Base-by-base conservation (phyloP, 1,284 basidiomycete genomes). In the Cystobasidium sp. region DNA sequence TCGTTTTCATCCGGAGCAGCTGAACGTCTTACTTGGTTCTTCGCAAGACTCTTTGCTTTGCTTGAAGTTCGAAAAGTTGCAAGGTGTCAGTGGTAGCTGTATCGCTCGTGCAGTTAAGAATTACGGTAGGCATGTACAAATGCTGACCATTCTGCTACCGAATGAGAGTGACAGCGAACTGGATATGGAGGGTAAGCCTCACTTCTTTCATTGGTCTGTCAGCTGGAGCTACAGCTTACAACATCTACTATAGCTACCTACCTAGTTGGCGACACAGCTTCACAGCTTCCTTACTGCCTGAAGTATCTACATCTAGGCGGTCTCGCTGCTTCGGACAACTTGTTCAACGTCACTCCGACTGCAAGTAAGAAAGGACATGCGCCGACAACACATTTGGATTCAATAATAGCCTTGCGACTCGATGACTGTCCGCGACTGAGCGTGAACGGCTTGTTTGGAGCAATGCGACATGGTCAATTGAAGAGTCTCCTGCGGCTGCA, bases 151-250 rank as follows among this genome's bases (percentile, higher is more conserved):
- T 8, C 49, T 71, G 37, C 49, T 71, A 20, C 69, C 69, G 31
- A 59, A 44, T 8, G 69, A 71, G 51, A 71, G 69, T 39, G 69
- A 71, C 10, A 71, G 69, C 49, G 69, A 71, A 22, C 39, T 71
- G 47, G 69, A 71, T 20, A n/a, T 58, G 69, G 62, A 47, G 24
- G 69, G 69, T 71, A 24, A 22, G 69, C 6, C 16, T 18, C 39
- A 63, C 37, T 14, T 10, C 8, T 5, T 14, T 51, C 1, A 1
- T 12, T 37, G 12, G 4, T 37, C 1, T 1, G 8, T 24, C 3
- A 8, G 3, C 5, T 22, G 12, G 3, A 10, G 55, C 14, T 22
- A 10, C 7, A 3, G 62, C 49, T 39, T 37, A 58, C 39, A 56
- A 67, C 3, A 31, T 22, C 43, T 51, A 6, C 22, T 16, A 10